Conservation (phyloP, 441 rosid species). For the Gossypium lobatum region DNA sequence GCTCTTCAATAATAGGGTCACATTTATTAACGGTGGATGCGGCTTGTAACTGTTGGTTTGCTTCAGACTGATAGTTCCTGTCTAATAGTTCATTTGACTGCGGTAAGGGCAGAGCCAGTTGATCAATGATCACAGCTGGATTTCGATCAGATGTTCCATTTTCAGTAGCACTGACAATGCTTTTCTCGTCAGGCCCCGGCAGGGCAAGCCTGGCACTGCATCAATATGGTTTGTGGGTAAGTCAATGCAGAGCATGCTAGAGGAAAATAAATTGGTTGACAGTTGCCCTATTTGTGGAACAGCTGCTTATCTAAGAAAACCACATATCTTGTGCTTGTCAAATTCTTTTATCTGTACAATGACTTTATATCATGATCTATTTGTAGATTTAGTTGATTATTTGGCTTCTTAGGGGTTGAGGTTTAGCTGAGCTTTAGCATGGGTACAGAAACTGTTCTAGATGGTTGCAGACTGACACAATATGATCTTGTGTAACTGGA, state of each 20-base stretch:
- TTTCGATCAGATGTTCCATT: slow-evolving; percentile 26
- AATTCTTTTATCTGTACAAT: not conserved
- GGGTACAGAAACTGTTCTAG: not conserved
- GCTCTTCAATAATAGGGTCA: slow-evolving; percentile 66
- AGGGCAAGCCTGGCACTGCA: slow-evolving; percentile 62
- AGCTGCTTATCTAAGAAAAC: slow-evolving; percentile 1
- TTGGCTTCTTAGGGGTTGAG: not conserved
- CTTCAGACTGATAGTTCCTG: slow-evolving; percentile 30
- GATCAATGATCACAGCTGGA: slow-evolving; percentile 16
- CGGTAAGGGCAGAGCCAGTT: slow-evolving; percentile 32
- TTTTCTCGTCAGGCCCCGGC: slow-evolving; percentile 51
- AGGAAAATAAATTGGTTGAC: not conserved
- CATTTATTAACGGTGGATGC: slow-evolving; percentile 22
- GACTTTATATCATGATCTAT: slow-evolving; percentile 5
- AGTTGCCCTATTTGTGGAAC: slow-evolving; percentile 1
- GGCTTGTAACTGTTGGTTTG: slow-evolving; percentile 21
- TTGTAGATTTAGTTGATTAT: not conserved
- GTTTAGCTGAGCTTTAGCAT: not conserved
- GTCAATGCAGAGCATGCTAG: slow-evolving; percentile 11
- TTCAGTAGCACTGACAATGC: slow-evolving; percentile 26
- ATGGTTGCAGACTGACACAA: not conserved
- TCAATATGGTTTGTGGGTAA: slow-evolving; percentile 16
- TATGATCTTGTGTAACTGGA: not conserved
- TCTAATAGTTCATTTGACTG: slow-evolving; percentile 30
- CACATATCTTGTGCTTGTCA: not conserved